Evolutionary conservation across 345 rosid genomes (phyloP).

Genomic region (sweet orange (Citrus sinensis)): DVS_A1.0 CM039165.1:9354501-9355000

Average conservation of each 20-base stretch:
- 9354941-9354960: background rate
- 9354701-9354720: too few species aligned
- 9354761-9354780: background rate
- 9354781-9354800: constrained; percentile 17
- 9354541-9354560: background rate
- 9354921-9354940: constrained; percentile 13
- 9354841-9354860: constrained; percentile 17
- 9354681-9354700: too few species aligned
- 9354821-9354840: constrained; percentile 18
- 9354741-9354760: too few species aligned
- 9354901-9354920: constrained; percentile 5
- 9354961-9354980: constrained; percentile 13
- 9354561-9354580: constrained; percentile 12
- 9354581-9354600: constrained; percentile 26
- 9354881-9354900: constrained; percentile 9
- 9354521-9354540: constrained; percentile 12
- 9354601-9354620: constrained; percentile 23
- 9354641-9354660: constrained; percentile 7
- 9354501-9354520: background rate
- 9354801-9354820: constrained; percentile 20
- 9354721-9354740: too few species aligned
- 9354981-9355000: constrained; percentile 2
- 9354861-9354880: background rate
- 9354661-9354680: constrained; percentile 28
- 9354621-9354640: constrained; percentile 34